These are phyloP conservation scores for Novymonas esmeraldas DNA, from an alignment of 208 protist species.

Conservation along the genomic window DNA sequence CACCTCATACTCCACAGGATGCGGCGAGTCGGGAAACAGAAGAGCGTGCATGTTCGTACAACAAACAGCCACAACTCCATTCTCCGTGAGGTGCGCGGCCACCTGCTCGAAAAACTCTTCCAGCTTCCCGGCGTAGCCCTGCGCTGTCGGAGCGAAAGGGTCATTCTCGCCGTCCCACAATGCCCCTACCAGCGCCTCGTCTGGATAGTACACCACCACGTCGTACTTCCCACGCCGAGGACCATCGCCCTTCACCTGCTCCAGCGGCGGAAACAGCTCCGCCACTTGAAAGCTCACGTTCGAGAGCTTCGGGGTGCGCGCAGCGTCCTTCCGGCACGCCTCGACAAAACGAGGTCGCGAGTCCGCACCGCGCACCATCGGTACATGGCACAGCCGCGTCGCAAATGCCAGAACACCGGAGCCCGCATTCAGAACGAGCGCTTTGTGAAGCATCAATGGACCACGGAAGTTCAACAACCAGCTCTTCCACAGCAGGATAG, in stretches of 20 bases:
- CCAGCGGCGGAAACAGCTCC: slow-evolving; percentile 57
- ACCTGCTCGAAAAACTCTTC: slow-evolving; percentile 88
- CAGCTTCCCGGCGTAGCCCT: slow-evolving; percentile 63
- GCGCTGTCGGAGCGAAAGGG: slow-evolving; percentile 56
- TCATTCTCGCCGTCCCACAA: slow-evolving; percentile 37
- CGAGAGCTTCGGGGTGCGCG: slow-evolving; percentile 34
- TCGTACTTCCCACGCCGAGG: slow-evolving; percentile 54
- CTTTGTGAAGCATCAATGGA: slow-evolving; percentile 67
- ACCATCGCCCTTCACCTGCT: not conserved
- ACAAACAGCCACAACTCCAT: slow-evolving; percentile 76
- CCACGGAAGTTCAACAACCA: slow-evolving; percentile 78
- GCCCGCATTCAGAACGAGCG: slow-evolving; percentile 63
- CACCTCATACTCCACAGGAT: slow-evolving; percentile 91
- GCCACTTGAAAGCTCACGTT: slow-evolving; percentile 81
- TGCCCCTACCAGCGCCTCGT: slow-evolving; percentile 59
- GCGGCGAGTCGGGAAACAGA: slow-evolving; percentile 57
- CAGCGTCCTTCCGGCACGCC: slow-evolving; percentile 56
- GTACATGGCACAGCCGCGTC: slow-evolving; percentile 49
- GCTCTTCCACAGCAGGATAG: slow-evolving; percentile 65
- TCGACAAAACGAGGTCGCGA: slow-evolving; percentile 63
- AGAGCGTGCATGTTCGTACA: slow-evolving; percentile 85
- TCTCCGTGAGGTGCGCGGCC: slow-evolving; percentile 57
- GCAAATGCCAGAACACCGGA: slow-evolving; percentile 65
- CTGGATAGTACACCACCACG: slow-evolving; percentile 77
- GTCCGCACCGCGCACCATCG: slow-evolving; percentile 84